phyloP scores from a whole-genome alignment of 1,139 yeast genomes.

The Blastobotrys capitulatus region DNA sequence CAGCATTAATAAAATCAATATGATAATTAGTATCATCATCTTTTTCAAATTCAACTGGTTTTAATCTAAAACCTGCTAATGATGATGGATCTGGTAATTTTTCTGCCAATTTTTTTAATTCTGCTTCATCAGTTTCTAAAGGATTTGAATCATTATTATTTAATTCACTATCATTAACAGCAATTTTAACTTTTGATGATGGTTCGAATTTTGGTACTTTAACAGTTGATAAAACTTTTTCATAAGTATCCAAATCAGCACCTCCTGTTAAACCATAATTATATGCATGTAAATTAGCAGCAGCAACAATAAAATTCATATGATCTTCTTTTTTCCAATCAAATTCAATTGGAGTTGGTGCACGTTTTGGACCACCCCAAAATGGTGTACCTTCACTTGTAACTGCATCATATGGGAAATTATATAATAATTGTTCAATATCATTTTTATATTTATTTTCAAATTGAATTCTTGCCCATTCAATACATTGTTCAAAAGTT shows the following conservation, averaged over 20 bases:
- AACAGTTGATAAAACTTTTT: conserved; percentile 46
- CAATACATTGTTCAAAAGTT: conserved; percentile 86
- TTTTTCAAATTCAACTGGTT: conserved; percentile 90
- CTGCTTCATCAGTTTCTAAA: conserved; percentile 56
- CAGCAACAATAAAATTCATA: conserved; percentile 77
- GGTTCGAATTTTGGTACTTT: conserved; percentile 68
- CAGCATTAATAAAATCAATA: conserved; percentile 94
- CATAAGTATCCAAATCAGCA: conserved; percentile 40
- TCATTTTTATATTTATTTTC: conserved; percentile 81
- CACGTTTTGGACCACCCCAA: conserved; percentile 98
- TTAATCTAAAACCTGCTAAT: conserved; percentile 80
- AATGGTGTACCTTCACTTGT: conserved; percentile 90
- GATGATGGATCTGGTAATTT: conserved; percentile 85
- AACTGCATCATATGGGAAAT: conserved; percentile 90
- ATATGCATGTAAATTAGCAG: conserved; percentile 85
- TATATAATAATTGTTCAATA: conserved; percentile 80
- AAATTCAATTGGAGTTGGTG: conserved; percentile 78
- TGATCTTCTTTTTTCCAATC: conserved; percentile 74
- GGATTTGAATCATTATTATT: conserved; percentile 51
- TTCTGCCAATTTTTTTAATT: conserved; percentile 50
- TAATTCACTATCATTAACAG: conserved; percentile 73
- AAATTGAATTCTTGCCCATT: conserved; percentile 91
- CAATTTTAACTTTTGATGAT: conserved; percentile 69
- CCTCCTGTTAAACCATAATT: conserved; percentile 72
- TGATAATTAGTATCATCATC: conserved; percentile 97